Evolutionary conservation across 345 rosid species (phyloP).

Genomic region (Eucalyptus urophylla): DNA sequence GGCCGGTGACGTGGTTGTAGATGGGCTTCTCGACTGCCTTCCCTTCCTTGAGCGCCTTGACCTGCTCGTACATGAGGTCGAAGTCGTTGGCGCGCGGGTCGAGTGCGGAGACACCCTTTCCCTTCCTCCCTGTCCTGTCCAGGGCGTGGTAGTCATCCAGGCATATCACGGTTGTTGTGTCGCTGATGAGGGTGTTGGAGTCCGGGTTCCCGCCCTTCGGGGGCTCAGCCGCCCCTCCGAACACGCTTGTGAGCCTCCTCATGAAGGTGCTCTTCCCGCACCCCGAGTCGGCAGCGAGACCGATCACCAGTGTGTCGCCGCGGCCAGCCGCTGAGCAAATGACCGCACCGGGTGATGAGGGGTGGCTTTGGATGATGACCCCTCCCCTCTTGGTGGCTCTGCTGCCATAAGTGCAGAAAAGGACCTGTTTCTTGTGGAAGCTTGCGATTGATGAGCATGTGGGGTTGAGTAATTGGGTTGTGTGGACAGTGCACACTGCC

Average conservation of each 20-base stretch:
- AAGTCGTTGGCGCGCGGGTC: slow-evolving; percentile 92
- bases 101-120: slow-evolving; percentile 87
- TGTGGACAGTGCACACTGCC: not conserved
- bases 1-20: slow-evolving; percentile 90
- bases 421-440: not conserved
- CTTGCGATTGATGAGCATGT: not conserved
- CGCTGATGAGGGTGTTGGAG: slow-evolving; percentile 93
- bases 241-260: slow-evolving; percentile 87
- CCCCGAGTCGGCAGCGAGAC: slow-evolving; percentile 92
- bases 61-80: slow-evolving; percentile 95
- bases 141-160: slow-evolving; percentile 91
- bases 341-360: not conserved
- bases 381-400: slow-evolving; percentile 1
- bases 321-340: not conserved
- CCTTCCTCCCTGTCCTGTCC: slow-evolving; percentile 83
- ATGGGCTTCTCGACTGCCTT: slow-evolving; percentile 81
- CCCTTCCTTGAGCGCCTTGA: slow-evolving; percentile 80
- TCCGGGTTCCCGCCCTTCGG: slow-evolving; percentile 97
- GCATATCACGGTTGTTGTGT: slow-evolving; percentile 87
- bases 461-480: slow-evolving; percentile 1
- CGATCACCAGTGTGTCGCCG: slow-evolving; percentile 57
- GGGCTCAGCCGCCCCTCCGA: slow-evolving; percentile 93
- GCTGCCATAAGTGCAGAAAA: not conserved
- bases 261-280: slow-evolving; percentile 97
- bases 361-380: not conserved